These are phyloP conservation scores for Tetracentron sinense DNA, from an alignment of 164 flowering plant genomes.

Conservation along the genomic window DNA sequence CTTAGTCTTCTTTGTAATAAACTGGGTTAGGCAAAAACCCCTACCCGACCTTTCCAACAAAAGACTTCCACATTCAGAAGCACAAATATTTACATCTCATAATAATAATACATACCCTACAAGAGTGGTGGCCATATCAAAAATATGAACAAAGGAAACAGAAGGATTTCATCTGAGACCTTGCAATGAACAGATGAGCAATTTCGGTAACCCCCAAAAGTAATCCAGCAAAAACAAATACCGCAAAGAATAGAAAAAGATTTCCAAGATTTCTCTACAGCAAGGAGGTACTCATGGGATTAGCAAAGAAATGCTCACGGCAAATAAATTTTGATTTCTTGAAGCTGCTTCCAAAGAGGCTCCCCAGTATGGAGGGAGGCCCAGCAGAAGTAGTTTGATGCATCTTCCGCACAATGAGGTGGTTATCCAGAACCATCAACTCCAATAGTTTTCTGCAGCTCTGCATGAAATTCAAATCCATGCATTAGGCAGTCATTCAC, in stretches of 20 bases:
- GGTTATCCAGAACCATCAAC: slow-evolving; percentile 71
- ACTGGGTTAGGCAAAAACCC: too few relatives aligned
- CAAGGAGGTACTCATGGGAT: slow-evolving; percentile 56
- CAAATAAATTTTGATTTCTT: slow-evolving; percentile 31
- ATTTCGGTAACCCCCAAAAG: not conserved
- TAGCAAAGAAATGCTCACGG: slow-evolving; percentile 75
- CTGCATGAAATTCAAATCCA: slow-evolving; percentile 30
- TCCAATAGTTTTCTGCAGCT: slow-evolving; percentile 75
- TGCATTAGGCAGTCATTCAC: slow-evolving; percentile 3
- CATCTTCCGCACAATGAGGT: slow-evolving; percentile 67
- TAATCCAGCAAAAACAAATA: not conserved
- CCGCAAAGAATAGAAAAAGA: not conserved
- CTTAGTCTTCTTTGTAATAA: too few relatives aligned
- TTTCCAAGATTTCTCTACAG: slow-evolving; percentile 26
- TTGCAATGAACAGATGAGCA: not conserved
- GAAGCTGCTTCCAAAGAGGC: slow-evolving; percentile 33
- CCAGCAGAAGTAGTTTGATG: slow-evolving; percentile 39
- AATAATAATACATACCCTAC: too few relatives aligned
- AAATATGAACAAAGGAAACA: too few relatives aligned
- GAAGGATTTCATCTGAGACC: too few relatives aligned
- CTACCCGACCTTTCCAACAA: too few relatives aligned
- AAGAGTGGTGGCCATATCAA: too few relatives aligned
- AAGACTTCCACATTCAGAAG: too few relatives aligned
- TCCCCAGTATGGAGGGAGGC: slow-evolving; percentile 49
- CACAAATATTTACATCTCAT: too few relatives aligned